Evolutionary conservation across 2,329 filamentous ascomycete genomes (phyloP).

Genomic region (Neofusicoccum parvum): DNA sequence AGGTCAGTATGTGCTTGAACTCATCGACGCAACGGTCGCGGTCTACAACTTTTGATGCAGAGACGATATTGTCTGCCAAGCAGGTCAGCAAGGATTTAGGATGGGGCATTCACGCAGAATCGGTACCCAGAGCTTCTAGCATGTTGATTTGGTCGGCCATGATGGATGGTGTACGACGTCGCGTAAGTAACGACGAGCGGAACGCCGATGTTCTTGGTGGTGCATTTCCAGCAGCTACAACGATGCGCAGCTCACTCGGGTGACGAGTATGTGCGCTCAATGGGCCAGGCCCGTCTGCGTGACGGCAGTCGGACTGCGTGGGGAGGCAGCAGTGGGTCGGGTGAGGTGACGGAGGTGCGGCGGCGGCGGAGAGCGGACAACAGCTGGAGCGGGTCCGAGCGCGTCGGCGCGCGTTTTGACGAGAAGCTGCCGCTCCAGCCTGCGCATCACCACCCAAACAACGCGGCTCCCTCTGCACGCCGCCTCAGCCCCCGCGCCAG

Average conservation of each 20-base stretch:
- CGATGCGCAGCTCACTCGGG: neutral
- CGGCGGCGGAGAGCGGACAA: constrained; percentile 5
- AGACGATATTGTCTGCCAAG: neutral
- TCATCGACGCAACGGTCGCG: constrained; percentile 56
- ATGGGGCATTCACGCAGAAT: too few relatives aligned
- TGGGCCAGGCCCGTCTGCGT: neutral
- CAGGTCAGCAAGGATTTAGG: neutral
- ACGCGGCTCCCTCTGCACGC: neutral
- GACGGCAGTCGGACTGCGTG: neutral
- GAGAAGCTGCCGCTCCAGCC: constrained; percentile 5
- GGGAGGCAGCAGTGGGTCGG: neutral
- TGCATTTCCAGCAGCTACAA: neutral
- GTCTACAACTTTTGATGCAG: constrained; percentile 37
- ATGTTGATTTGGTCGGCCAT: neutral
- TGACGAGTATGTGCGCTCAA: neutral
- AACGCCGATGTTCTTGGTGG: neutral
- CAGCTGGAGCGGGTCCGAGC: neutral
- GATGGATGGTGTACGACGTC: neutral
- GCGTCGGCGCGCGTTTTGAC: constrained; percentile 16
- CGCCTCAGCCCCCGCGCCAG: neutral
- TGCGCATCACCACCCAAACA: constrained; percentile 15
- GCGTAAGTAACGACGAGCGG: neutral
- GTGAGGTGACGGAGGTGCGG: constrained; percentile 17
- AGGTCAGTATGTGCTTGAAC: constrained; percentile 58
- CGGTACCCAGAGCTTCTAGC: neutral